Evolutionary conservation across 2,329 filamentous ascomycete species (phyloP).

Genomic region (Lithohypha guttulata): DNA sequence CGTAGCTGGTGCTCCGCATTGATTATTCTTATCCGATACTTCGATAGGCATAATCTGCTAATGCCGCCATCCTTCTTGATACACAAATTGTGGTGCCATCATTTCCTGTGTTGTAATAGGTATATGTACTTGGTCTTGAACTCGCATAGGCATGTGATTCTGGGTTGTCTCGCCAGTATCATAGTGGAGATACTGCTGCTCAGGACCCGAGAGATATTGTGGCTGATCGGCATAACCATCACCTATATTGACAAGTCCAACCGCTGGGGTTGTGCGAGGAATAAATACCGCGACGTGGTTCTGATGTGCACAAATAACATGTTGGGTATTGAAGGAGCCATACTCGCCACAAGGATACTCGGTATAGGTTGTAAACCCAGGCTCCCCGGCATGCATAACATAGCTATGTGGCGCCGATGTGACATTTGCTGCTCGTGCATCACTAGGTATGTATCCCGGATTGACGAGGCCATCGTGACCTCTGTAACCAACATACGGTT

Average conservation of each 20-base stretch:
- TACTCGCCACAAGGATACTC: not conserved
- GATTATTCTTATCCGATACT: no score
- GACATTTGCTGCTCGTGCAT: not conserved
- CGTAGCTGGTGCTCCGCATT: no score
- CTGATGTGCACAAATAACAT: constrained; percentile 5
- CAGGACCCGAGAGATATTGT: constrained; percentile 5
- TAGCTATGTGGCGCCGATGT: constrained; percentile 1
- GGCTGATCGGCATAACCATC: constrained; percentile 1
- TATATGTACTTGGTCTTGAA: not conserved
- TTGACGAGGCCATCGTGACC: not conserved
- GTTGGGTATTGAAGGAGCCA: not conserved
- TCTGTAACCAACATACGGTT: no score
- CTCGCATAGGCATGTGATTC: not conserved
- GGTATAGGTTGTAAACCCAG: not conserved
- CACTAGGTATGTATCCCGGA: not conserved
- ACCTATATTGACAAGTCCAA: constrained; percentile 1
- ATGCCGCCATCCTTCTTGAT: not conserved
- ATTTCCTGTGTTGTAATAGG: not conserved
- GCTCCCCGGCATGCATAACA: not conserved
- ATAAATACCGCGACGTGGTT: no score
- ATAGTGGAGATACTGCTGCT: constrained; percentile 1
- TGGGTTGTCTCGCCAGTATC: not conserved
- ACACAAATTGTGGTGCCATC: not conserved
- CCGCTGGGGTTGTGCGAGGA: no score
- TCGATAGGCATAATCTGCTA: no score